Conservation (phyloP, 1,284 basidiomycete genomes). For the Trametes polyzona region DNA sequence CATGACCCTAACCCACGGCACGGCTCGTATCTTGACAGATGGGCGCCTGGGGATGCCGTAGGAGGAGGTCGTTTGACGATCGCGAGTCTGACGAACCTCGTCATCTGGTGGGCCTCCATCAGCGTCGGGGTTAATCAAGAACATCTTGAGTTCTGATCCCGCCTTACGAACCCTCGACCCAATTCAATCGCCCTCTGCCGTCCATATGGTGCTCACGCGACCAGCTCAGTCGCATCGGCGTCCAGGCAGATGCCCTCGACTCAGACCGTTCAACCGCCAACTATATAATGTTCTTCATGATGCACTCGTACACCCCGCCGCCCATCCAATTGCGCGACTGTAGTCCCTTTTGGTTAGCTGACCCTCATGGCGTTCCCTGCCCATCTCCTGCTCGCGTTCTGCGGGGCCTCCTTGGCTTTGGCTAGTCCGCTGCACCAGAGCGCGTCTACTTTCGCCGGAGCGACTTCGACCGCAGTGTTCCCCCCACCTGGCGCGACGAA, state of each 20-base stretch:
- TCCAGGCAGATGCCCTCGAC: no score
- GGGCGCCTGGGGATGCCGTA: no score
- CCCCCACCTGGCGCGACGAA: conserved; percentile 32
- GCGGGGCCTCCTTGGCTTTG: background rate
- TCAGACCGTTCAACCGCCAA: background rate
- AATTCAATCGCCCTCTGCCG: background rate
- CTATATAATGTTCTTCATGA: conserved; percentile 2
- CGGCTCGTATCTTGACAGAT: no score
- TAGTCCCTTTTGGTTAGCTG: background rate
- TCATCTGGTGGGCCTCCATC: no score
- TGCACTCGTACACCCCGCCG: background rate
- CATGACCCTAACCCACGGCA: no score
- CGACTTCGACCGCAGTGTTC: conserved; percentile 32
- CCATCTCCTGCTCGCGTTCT: conserved; percentile 13
- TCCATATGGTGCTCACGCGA: background rate
- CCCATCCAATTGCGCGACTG: background rate
- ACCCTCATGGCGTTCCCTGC: conserved; percentile 1
- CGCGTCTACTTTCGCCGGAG: conserved; percentile 34
- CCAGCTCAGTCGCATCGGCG: no score
- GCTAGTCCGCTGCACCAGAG: conserved; percentile 1
- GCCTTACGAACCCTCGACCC: background rate
- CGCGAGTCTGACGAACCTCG: no score
- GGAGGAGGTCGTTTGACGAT: no score
- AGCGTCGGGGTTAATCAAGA: background rate
- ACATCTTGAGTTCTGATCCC: no score